Evolutionary conservation across 768 basidiomycete species (phyloP).

Genomic region (Tricholoma saponaceum): DNA sequence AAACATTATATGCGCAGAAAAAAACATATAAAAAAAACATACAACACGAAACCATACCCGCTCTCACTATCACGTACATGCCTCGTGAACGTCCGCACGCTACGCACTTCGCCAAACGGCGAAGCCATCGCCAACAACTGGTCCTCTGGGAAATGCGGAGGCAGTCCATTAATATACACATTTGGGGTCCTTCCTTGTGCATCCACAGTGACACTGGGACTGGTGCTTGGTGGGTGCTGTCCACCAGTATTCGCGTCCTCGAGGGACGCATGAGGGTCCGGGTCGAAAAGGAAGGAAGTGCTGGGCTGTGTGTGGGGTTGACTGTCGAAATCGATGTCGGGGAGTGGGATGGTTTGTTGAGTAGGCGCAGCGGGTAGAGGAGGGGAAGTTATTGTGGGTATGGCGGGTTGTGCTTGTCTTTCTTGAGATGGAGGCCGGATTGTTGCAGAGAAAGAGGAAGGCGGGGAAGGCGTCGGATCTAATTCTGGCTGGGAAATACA

Average conservation of each 20-base stretch:
- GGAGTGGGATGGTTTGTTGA: constrained; percentile 7
- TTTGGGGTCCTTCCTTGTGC: constrained; percentile 55
- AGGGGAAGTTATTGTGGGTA: not conserved
- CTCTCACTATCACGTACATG: constrained; percentile 72
- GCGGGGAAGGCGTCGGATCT: not conserved
- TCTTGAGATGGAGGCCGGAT: not conserved
- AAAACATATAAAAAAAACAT: constrained; percentile 22
- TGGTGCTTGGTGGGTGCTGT: not conserved
- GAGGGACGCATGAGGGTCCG: not conserved
- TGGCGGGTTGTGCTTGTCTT: not conserved
- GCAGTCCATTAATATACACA: constrained; percentile 86
- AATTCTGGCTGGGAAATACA: not conserved
- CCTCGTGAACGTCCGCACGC: constrained; percentile 80
- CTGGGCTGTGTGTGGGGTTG: constrained; percentile 1
- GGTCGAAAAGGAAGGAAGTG: not conserved
- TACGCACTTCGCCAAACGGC: constrained; percentile 71
- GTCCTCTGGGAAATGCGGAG: constrained; percentile 79
- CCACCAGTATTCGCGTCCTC: not conserved
- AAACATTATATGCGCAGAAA: not conserved
- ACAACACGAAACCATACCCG: constrained; percentile 80
- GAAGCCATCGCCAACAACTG: constrained; percentile 67
- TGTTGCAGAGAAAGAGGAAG: not conserved
- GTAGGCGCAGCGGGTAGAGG: not conserved
- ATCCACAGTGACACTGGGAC: not conserved
- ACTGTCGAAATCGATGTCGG: not conserved